Evolutionary conservation across 345 rosid genomes (phyloP).

Genomic region (Ricinus communis): DNA sequence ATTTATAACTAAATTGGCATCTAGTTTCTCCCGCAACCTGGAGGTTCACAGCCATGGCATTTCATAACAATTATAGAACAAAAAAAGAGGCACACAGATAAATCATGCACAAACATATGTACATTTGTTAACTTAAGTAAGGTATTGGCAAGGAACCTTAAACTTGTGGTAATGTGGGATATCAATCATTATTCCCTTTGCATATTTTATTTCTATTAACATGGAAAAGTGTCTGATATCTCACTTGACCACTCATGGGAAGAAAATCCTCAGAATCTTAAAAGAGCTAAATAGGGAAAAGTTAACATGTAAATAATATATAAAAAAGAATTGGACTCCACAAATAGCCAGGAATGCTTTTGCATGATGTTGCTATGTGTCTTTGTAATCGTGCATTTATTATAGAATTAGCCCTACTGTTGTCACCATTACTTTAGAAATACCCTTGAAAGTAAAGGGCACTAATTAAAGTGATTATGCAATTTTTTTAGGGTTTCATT

Average conservation of each 20-base stretch:
- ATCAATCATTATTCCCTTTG: slow-evolving; percentile 25
- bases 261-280: slow-evolving; percentile 41
- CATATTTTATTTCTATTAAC: slow-evolving; percentile 11
- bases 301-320: slow-evolving; percentile 14
- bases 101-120: slow-evolving; percentile 12
- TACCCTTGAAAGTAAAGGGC: not conserved
- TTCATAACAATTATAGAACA: not conserved
- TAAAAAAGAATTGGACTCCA: slow-evolving; percentile 1
- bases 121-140: slow-evolving; percentile 4
- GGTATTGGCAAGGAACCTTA: slow-evolving; percentile 33
- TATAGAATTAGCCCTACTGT: not conserved
- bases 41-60: not conserved
- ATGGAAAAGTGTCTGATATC: slow-evolving; percentile 21
- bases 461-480: not conserved
- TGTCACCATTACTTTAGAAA: not conserved
- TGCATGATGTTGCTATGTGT: slow-evolving; percentile 7
- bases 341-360: slow-evolving; percentile 9
- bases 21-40: not conserved
- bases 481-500: not conserved
- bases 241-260: slow-evolving; percentile 31
- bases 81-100: slow-evolving; percentile 15
- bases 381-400: not conserved
- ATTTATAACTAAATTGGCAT: not conserved
- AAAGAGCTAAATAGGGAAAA: slow-evolving; percentile 20
- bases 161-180: slow-evolving; percentile 24